Base-by-base conservation (phyloP, 345 rosid species). In the Theobroma cacao region DNA sequence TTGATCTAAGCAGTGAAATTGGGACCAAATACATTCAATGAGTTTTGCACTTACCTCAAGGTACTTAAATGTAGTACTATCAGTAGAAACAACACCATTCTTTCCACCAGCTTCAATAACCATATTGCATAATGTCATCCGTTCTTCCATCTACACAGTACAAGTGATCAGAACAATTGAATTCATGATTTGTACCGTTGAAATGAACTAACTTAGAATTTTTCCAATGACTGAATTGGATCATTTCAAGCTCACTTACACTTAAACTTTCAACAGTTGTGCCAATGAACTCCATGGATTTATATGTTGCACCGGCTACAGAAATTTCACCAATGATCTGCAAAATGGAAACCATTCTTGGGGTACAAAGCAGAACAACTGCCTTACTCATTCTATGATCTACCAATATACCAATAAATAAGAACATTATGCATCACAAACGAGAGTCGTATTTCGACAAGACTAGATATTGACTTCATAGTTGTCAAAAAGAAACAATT, bases 81-180 rank as follows among this genome's bases (percentile, higher is more conserved):
- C 99, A 80, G 98, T 94, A 20, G 98, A 97, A 72, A 96, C 87
- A 60, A 96, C 91, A 64, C 99, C 99, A 76, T 96, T 96, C 89
- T 94, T 96, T 48, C 97, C 99, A 77, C 99, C 98, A 79, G 98
- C 99, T 90, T 96, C 99, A 52, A 96, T 83, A 64, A 92, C 99
- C 99, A 96, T 96, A 83, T 92, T 94, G 89, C 99, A 96, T 18
- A 96, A 77, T 9, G 99, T 94, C 99, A 96, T 96, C 62, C 98
- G 86, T 77, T 96, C 99, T 92, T 96, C 98, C 98, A 96, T 96
- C 99, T 96, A 85, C 69, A 73, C 43, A 75, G 38, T 55, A 59
- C 55, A 26, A 24, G 7, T 2, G 55, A 26, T 68, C 12, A 43
- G 18, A 67, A 67, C 53, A 41, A 67, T 34, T 53, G 40, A 62